Evolutionary conservation across 352 stramenopile genomes (phyloP), one percentile per base, ranked within the genome.

Genomic region (Globisporangium barbulae): DNA sequence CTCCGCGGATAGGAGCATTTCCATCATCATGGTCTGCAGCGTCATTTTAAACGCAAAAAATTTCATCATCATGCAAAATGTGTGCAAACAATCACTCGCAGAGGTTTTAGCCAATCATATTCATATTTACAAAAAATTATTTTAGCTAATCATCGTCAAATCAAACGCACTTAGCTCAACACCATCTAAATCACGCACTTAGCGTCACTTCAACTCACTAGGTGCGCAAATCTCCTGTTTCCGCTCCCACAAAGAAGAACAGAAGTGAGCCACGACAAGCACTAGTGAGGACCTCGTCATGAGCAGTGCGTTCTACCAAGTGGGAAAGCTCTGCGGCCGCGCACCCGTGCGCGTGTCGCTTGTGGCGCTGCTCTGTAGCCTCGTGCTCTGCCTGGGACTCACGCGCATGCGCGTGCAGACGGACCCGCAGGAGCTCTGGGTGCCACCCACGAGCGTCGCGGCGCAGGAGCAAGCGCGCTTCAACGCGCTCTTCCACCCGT

Each of bases 351-450:
- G 72, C 50, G 71, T 89, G 30, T 70, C 76, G 45, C 62, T 88
- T 13, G 60, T 71, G 2, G 78, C 82, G 22, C 56, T 90, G 15
- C 21, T 76, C 6, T 76, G 72, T 37, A 90, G 83, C 59, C 59
- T 76, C 22, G 61, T 86, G 28, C 60, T 91, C 28, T 90, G 78
- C 35, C 77, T 92, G 0, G 85, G 85, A 0, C 65, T 89, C 21
- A 59, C 74, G 21, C 70, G 76, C 30, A 82, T 93, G 74, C 72
- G 66, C 54, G 71, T 94, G 47, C 78, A 90, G 74, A 89, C 81
- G 19, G 81, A 96, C 50, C 87, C 87, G 17, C 85, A 96, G 66
- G 78, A 78, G 62, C 79, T 96, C 22, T 96, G 87, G 87, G 87
- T 96, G 47, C 68, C 87, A 45, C 83, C 83, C 0, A 59, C 71